Conservation (phyloP, 192 early-diverging fungal genomes). For the Coemansia sp. region DNA sequence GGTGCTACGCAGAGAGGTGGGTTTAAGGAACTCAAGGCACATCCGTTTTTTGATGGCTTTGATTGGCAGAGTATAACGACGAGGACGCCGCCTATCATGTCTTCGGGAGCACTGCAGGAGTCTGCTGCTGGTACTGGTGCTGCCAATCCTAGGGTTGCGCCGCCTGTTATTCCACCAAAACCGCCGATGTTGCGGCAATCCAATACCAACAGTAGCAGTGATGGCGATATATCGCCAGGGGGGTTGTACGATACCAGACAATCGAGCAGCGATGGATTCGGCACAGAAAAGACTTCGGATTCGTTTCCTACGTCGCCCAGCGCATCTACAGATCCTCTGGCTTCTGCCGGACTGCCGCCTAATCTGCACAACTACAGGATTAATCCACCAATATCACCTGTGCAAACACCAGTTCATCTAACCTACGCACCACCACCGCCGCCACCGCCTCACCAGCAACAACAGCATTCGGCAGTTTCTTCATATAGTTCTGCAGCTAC, state of each 20-base stretch:
- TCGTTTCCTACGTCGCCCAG: constrained; percentile 34
- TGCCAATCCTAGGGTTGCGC: constrained; percentile 1
- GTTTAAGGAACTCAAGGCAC: constrained; percentile 65
- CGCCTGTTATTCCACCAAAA: constrained; percentile 48
- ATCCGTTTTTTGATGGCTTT: constrained; percentile 82
- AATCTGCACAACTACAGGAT: constrained; percentile 30
- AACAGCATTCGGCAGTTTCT: constrained; percentile 3
- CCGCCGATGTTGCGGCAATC: constrained; percentile 40
- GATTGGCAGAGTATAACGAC: constrained; percentile 61
- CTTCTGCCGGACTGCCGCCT: constrained; percentile 12
- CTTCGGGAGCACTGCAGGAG: constrained; percentile 10
- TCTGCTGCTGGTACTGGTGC: constrained; percentile 2
- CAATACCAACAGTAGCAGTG: not conserved
- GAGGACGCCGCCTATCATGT: constrained; percentile 44
- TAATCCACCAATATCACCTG: constrained; percentile 34
- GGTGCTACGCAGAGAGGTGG: constrained; percentile 59
- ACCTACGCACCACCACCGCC: constrained; percentile 8
- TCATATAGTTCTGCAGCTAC: constrained; percentile 8
- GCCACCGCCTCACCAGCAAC: constrained; percentile 21
- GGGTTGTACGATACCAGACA: constrained; percentile 3
- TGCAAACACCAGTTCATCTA: constrained; percentile 37
- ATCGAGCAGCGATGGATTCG: constrained; percentile 52
- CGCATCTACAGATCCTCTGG: constrained; percentile 38
- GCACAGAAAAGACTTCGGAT: constrained; percentile 40
- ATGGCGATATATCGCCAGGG: not conserved